Base-by-base conservation (phyloP, 2,329 filamentous ascomycete species). In the Xylaria sp. region DNA sequence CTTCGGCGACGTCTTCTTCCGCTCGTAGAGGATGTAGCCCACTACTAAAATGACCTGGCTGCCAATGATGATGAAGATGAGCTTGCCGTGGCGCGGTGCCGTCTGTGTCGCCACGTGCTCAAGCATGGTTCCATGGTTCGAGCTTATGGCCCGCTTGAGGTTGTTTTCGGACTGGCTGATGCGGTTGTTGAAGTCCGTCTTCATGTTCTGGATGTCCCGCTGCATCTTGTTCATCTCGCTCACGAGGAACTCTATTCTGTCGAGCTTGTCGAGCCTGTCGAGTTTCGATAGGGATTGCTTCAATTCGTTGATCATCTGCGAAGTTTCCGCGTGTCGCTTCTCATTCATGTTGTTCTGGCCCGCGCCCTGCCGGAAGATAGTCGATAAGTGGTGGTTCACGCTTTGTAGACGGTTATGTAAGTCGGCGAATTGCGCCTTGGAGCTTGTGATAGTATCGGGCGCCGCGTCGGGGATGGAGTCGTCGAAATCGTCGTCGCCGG, bases 341-440 rank as follows among this genome's bases (percentile, higher is more conserved):
- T 91, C 87, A 72, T 84, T 82, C 46, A 86, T 79, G 66, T 82
- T 82, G 59, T 85, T 81, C 65, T 88, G 80, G 48, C 83, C 79
- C 12, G 85, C 83, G 50, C 91, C 80, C 65, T 88, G 82, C 51
- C 85, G 85, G 80, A 89, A 89, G 66, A 93, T 84, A 73, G 86
- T 86, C 23, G 85, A 85, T 51, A 94, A 82, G 76, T 92, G 90
- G 80, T 93, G 90, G 79, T 89, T 89, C 67, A 93, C 84, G 74
- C 84, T 86, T 80, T 94, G 93, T 20, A 98, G 84, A 39, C 94
- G 92, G 83, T 92, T 92, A 84, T 97, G 92, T 15, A 98, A 86
- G 78, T 98, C 94, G 41, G 87, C 86, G 78, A 98, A 95, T 80
- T 97, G 94, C 13, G 83, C 82, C 73, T 82, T 82, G 72, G 86